Conservation (phyloP, 75 land plant species). For the Sequoiadendron giganteum region DNA sequence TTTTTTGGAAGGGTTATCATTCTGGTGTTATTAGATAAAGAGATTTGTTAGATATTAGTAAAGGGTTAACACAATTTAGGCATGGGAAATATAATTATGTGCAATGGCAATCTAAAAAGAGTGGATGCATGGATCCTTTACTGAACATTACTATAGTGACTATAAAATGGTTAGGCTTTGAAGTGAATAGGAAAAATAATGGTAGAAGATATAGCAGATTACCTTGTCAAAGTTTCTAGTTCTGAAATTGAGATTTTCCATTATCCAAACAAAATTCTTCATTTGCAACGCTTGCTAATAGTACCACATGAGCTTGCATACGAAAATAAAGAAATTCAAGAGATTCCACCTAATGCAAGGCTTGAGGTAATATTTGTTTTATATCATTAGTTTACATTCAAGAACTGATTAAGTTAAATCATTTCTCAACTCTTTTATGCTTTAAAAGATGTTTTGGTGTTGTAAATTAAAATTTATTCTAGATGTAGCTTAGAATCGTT, state of each 20-base stretch:
- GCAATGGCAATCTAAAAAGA: not conserved
- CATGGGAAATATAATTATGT: not conserved
- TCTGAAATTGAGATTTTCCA: not conserved
- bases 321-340: constrained; percentile 93
- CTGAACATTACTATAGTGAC: not conserved
- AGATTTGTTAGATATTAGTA: not conserved
- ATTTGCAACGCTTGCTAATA: constrained; percentile 77
- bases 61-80: not conserved
- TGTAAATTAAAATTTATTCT: too few species aligned
- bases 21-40: too few species aligned
- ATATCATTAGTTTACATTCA: too few species aligned
- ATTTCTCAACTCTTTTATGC: not conserved
- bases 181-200: not conserved
- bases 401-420: not conserved
- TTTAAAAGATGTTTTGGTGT: not conserved
- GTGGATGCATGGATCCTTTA: not conserved
- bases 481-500: too few species aligned
- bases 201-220: not conserved
- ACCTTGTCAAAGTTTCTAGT: too few species aligned
- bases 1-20: not conserved
- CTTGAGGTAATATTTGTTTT: constrained; percentile 63
- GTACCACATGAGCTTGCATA: constrained; percentile 94
- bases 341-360: constrained; percentile 97
- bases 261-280: not conserved
- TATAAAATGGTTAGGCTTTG: not conserved